phyloP scores from a whole-genome alignment of 768 basidiomycete genomes.

The Auriscalpium microsporum region DNA sequence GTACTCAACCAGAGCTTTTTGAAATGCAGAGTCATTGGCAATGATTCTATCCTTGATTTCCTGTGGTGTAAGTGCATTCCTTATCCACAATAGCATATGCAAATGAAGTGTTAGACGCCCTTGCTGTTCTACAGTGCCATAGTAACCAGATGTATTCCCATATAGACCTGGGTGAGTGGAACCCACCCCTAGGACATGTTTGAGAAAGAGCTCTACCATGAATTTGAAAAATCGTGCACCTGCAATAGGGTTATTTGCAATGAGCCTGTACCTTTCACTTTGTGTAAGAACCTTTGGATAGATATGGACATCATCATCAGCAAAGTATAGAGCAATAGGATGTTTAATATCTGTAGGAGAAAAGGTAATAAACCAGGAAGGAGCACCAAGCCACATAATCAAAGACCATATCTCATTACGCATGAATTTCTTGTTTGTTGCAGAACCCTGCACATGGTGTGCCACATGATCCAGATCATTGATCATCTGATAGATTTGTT shows the following conservation, averaged over 20 bases:
- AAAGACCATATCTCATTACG: constrained; percentile 16
- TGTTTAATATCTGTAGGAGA: constrained; percentile 14
- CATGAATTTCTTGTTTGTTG: constrained; percentile 6
- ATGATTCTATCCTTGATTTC: constrained; percentile 12
- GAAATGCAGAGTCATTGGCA: constrained; percentile 7
- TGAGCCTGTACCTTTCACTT: not conserved
- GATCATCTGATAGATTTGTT: constrained; percentile 5
- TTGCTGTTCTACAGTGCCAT: constrained; percentile 8
- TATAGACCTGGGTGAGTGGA: constrained; percentile 1
- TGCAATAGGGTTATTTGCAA: constrained; percentile 12
- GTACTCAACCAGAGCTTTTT: constrained; percentile 3
- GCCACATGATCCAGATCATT: constrained; percentile 10
- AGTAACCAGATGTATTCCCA: constrained; percentile 14
- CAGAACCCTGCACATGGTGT: constrained; percentile 12
- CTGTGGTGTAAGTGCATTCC: constrained; percentile 7
- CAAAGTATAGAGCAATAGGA: constrained; percentile 13
- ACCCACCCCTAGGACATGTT: constrained; percentile 2
- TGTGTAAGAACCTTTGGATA: not conserved
- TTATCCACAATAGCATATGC: constrained; percentile 15
- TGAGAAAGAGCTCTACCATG: constrained; percentile 13
- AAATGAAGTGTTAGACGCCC: constrained; percentile 17
- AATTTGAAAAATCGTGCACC: constrained; percentile 15
- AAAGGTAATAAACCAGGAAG: constrained; percentile 18
- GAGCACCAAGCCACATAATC: constrained; percentile 9
- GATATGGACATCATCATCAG: constrained; percentile 2